A percentile compares a stretch with the other conserved stretches of the same genome.
These are phyloP conservation scores for Kwoniella heveanensis DNA, from an alignment of 768 basidiomycete genomes.

Conservation along the genomic window DNA sequence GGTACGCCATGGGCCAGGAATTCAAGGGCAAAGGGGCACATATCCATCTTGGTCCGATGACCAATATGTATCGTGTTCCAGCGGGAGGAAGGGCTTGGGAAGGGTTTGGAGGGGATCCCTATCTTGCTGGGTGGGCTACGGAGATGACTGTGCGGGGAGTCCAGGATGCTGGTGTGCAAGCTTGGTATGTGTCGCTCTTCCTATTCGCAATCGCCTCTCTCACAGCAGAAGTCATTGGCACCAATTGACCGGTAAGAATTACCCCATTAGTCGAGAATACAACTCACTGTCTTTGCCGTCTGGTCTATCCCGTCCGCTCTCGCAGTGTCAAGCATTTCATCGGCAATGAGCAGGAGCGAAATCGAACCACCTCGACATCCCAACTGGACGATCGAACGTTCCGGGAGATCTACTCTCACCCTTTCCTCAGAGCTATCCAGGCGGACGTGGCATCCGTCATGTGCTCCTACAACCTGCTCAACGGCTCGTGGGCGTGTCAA, in stretches of 20 bases:
- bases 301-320: neutral
- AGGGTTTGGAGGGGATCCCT: conserved; percentile 89
- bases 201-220: no score
- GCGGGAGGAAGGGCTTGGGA: conserved; percentile 84
- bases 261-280: no score
- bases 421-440: conserved; percentile 63
- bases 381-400: conserved; percentile 78
- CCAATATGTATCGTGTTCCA: conserved; percentile 79
- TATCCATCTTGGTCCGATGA: conserved; percentile 72
- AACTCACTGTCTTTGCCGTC: no score
- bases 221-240: no score
- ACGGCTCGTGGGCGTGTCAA: conserved; percentile 55
- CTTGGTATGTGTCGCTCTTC: conserved; percentile 57
- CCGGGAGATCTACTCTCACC: conserved; percentile 51
- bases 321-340: conserved; percentile 50
- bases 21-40: conserved; percentile 82
- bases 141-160: conserved; percentile 80
- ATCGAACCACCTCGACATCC: conserved; percentile 58
- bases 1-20: conserved; percentile 77
- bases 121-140: conserved; percentile 67
- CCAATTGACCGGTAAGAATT: no score
- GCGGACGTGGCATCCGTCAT: conserved; percentile 67
- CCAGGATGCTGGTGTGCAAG: conserved; percentile 63
- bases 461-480: conserved; percentile 57
- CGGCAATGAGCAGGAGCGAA: conserved; percentile 59